These are phyloP conservation scores for Endocalyx cinctus DNA, from an alignment of 2,329 filamentous ascomycete genomes.

Conservation along the genomic window DNA sequence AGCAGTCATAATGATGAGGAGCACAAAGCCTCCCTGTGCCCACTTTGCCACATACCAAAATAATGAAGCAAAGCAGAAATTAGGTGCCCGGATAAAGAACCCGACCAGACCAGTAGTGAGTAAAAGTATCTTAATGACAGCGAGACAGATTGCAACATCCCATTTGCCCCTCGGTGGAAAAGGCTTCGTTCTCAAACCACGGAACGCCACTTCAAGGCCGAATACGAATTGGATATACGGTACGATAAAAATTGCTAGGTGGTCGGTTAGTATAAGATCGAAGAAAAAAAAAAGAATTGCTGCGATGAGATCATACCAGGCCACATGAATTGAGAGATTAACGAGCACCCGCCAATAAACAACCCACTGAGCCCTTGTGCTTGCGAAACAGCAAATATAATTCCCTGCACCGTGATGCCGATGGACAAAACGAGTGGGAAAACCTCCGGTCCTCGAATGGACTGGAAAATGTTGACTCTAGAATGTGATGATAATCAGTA, in stretches of 20 bases:
- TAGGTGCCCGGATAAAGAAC: slow-evolving; percentile 47
- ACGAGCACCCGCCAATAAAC: slow-evolving; percentile 47
- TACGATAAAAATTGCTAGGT: slow-evolving; percentile 59
- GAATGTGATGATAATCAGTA: slow-evolving; percentile 1
- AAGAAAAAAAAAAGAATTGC: not conserved
- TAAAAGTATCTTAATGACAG: slow-evolving; percentile 43
- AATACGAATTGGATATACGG: slow-evolving; percentile 64
- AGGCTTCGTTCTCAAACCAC: slow-evolving; percentile 49
- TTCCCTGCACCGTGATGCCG: slow-evolving; percentile 54
- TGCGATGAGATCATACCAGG: slow-evolving; percentile 41
- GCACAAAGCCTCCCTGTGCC: slow-evolving; percentile 50
- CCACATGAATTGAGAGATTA: slow-evolving; percentile 54
- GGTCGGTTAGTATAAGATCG: slow-evolving; percentile 18
- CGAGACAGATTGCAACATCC: slow-evolving; percentile 54
- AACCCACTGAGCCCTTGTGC: slow-evolving; percentile 48
- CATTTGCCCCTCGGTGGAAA: slow-evolving; percentile 58
- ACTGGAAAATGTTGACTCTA: slow-evolving; percentile 30
- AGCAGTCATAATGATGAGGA: slow-evolving; percentile 47
- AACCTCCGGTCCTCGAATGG: slow-evolving; percentile 43
- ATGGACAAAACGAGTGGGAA: slow-evolving; percentile 54
- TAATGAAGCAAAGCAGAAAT: slow-evolving; percentile 62
- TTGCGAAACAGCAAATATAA: slow-evolving; percentile 53
- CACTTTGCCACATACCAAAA: slow-evolving; percentile 64
- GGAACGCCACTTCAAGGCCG: slow-evolving; percentile 54
- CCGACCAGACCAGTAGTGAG: slow-evolving; percentile 57